These are phyloP conservation scores for Fusarium oxysporum DNA, from an alignment of 2,329 filamentous ascomycete genomes.

Conservation along the genomic window DNA sequence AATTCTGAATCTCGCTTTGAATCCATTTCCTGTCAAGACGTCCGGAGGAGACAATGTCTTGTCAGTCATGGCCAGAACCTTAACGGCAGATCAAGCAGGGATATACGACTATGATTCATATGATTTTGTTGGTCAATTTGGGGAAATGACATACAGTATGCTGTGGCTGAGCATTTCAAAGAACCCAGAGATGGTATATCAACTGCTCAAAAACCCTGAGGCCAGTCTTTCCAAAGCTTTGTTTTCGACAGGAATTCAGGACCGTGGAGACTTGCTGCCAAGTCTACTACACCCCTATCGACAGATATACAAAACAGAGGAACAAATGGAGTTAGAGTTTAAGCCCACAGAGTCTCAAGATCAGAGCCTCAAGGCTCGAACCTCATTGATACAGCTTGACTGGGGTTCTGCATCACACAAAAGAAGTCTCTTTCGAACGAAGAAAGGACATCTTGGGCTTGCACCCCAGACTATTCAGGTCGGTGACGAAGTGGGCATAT, in stretches of 20 bases:
- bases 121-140: background rate
- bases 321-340: background rate
- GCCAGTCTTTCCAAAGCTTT: background rate
- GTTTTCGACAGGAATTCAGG: background rate
- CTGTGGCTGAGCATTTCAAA: background rate
- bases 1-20: background rate
- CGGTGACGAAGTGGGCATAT: background rate
- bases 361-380: background rate
- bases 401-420: conserved; percentile 1
- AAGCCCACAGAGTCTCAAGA: background rate
- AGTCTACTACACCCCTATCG: background rate
- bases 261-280: background rate
- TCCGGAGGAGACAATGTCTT: background rate
- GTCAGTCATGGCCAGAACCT: background rate
- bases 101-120: background rate
- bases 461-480: background rate
- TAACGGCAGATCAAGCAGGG: background rate
- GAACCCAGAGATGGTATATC: background rate
- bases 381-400: background rate
- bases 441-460: background rate
- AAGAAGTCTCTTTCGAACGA: background rate
- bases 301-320: background rate
- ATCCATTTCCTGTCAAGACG: background rate
- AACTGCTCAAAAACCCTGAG: background rate
- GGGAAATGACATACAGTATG: background rate